phyloP scores from a whole-genome alignment of 805 yeast species.

The Kuraishia hungarica region DNA sequence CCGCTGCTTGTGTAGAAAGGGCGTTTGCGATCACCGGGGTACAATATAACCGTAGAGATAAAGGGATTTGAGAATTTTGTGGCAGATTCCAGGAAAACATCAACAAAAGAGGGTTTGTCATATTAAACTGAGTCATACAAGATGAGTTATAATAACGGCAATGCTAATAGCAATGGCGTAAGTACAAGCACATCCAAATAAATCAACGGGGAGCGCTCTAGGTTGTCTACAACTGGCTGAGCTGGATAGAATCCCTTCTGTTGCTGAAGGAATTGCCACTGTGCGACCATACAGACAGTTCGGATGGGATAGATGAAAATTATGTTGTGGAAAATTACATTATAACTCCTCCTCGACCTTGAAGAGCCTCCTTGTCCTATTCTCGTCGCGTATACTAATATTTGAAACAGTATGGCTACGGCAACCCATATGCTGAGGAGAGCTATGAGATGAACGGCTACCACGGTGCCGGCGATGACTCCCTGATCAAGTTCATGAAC shows the following conservation, averaged over 20 bases:
- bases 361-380: too few species aligned
- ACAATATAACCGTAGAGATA: too few species aligned
- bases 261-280: too few species aligned
- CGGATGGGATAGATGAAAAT: too few species aligned
- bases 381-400: neutral
- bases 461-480: conserved; percentile 24
- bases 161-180: neutral
- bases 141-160: neutral
- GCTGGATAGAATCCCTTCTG: too few species aligned
- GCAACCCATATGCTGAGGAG: conserved; percentile 9
- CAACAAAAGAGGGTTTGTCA: neutral
- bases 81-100: too few species aligned
- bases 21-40: neutral
- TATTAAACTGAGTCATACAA: neutral
- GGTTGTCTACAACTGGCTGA: too few species aligned
- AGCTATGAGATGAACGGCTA: conserved; percentile 8
- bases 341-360: too few species aligned
- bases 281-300: too few species aligned
- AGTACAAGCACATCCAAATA: neutral
- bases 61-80: too few species aligned
- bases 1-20: neutral
- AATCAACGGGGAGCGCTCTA: neutral
- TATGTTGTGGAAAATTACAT: too few species aligned
- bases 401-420: conserved; percentile 3
- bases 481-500: conserved; percentile 59